Evolutionary conservation across 2,329 filamentous ascomycete species (phyloP).

Genomic region (Paradendryphiella salina): DNA sequence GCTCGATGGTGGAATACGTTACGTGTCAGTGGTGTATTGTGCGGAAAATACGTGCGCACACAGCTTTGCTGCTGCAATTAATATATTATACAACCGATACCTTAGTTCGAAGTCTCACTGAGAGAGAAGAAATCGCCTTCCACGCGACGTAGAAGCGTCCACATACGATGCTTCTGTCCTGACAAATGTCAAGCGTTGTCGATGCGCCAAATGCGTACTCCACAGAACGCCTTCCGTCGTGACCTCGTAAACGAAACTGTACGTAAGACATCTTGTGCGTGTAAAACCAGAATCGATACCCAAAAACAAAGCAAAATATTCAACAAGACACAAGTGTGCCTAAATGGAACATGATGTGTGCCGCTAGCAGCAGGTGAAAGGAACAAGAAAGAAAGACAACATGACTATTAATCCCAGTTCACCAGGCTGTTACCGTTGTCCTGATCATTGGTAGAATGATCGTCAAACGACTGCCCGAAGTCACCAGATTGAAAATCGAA

Average conservation of each 20-base stretch:
- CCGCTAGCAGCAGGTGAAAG: background rate
- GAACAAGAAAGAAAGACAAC: background rate
- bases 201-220: constrained; percentile 7
- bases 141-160: constrained; percentile 20
- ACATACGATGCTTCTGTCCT: constrained; percentile 9
- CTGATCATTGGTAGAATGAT: constrained; percentile 23
- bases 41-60: background rate
- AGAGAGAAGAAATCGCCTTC: constrained; percentile 16
- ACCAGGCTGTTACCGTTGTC: constrained; percentile 29
- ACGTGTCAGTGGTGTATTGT: background rate
- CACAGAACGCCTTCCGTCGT: constrained; percentile 16
- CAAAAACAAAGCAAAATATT: background rate
- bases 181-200: constrained; percentile 10
- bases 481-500: constrained; percentile 28
- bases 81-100: constrained; percentile 21
- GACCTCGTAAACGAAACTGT: constrained; percentile 15
- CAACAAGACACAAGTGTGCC: background rate
- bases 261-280: constrained; percentile 17
- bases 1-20: background rate
- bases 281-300: constrained; percentile 9
- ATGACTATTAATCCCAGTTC: constrained; percentile 28
- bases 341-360: background rate
- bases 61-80: constrained; percentile 16
- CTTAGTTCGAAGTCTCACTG: constrained; percentile 3
- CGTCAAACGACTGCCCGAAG: constrained; percentile 20